These are phyloP conservation scores for Oryza longistaminata DNA, from an alignment of 176 grass and related monocot species.

Conservation along the genomic window DNA sequence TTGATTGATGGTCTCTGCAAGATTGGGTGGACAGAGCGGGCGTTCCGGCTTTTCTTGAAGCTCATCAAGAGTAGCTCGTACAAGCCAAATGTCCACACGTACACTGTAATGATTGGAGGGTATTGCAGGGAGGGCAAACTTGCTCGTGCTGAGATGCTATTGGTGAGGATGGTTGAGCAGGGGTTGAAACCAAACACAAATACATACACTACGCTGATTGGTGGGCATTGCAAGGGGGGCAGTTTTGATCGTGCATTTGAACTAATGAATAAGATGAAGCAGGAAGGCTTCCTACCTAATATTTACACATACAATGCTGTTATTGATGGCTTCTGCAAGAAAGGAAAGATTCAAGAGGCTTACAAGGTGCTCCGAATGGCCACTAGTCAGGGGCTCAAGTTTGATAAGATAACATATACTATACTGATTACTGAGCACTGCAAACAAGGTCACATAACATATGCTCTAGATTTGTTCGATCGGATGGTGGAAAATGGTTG, in stretches of 20 bases:
- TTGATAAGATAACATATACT: constrained; percentile 86
- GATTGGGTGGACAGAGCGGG: constrained; percentile 88
- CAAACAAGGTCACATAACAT: constrained; percentile 66
- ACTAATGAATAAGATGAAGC: constrained; percentile 66
- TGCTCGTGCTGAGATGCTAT: constrained; percentile 79
- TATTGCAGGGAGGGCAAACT: constrained; percentile 86
- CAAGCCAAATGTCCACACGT: constrained; percentile 79
- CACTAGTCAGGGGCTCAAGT: constrained; percentile 54
- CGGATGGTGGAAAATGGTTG: constrained; percentile 67
- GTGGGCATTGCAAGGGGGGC: constrained; percentile 67
- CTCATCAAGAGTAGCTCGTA: constrained; percentile 76
- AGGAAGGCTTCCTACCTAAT: constrained; percentile 62
- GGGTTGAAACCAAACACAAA: constrained; percentile 70
- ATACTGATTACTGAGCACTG: constrained; percentile 75
- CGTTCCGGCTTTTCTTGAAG: constrained; percentile 87
- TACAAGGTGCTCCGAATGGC: constrained; percentile 70
- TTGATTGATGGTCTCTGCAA: constrained; percentile 84
- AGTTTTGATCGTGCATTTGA: constrained; percentile 66
- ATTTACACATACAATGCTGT: constrained; percentile 87
- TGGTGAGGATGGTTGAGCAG: constrained; percentile 82
- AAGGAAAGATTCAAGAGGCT: constrained; percentile 68
- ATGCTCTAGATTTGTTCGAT: constrained; percentile 69
- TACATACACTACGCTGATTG: constrained; percentile 71
- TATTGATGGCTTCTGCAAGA: constrained; percentile 72
- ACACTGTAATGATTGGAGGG: constrained; percentile 86